phyloP scores from a whole-genome alignment of 257 asterid species.

The Eucommia ulmoides region DNA sequence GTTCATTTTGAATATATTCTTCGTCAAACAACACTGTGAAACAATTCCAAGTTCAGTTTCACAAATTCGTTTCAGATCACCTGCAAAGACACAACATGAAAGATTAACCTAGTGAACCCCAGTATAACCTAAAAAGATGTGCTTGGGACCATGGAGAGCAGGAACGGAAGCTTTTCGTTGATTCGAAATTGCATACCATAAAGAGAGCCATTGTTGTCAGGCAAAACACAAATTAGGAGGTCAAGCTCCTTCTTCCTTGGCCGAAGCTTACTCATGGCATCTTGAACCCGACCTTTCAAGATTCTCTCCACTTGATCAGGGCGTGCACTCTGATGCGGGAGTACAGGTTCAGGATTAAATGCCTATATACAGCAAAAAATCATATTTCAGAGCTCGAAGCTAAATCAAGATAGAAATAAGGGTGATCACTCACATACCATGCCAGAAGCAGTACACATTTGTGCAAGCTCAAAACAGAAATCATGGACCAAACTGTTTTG shows the following conservation, averaged over 20 bases:
- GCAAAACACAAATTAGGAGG: background rate
- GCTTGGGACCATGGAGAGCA: too few relatives aligned
- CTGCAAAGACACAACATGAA: background rate
- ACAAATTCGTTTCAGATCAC: background rate
- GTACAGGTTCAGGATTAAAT: background rate
- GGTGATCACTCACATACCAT: background rate
- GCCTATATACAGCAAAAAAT: background rate
- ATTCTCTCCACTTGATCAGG: background rate
- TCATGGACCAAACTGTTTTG: background rate
- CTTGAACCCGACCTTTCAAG: background rate
- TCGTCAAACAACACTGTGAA: background rate
- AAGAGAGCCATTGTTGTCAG: background rate
- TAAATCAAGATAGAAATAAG: too few relatives aligned
- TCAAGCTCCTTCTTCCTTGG: background rate
- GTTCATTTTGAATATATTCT: background rate
- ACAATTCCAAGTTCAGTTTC: background rate
- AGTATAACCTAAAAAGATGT: background rate
- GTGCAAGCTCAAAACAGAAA: background rate
- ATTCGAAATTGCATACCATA: background rate
- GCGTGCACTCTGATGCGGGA: background rate
- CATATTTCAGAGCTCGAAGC: too few relatives aligned
- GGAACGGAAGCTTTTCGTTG: too few relatives aligned
- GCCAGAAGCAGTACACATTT: background rate
- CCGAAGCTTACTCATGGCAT: background rate
- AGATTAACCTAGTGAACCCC: background rate